phyloP scores from a whole-genome alignment of 176 grass and related monocot species.

The Pontederia paniculata region DNA sequence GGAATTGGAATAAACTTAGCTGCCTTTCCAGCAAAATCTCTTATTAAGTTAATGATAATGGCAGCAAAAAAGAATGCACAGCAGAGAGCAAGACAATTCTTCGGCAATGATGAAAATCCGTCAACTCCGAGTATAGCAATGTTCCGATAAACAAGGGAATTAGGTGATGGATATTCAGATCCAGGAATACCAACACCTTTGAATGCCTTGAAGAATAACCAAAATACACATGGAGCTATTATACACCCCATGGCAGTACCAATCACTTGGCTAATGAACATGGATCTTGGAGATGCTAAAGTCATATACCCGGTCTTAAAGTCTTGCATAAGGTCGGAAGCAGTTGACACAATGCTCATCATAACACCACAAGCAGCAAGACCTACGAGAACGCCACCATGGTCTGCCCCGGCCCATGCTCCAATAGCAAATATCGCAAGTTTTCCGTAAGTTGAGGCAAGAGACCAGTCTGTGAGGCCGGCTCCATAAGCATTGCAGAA shows the following conservation, averaged over 20 bases:
- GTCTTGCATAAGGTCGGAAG: slow-evolving; percentile 36
- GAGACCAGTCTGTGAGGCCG: slow-evolving; percentile 16
- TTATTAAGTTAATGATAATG: not conserved
- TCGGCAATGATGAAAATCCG: slow-evolving; percentile 6
- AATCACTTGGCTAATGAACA: slow-evolving; percentile 25
- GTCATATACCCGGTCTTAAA: slow-evolving; percentile 44
- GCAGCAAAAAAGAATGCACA: slow-evolving; percentile 1
- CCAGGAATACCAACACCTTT: slow-evolving; percentile 3
- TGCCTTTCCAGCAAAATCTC: not conserved
- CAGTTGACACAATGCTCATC: slow-evolving; percentile 19
- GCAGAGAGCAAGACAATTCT: slow-evolving; percentile 9
- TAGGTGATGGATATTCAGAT: not conserved
- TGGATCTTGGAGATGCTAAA: slow-evolving; percentile 26
- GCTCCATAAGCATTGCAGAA: slow-evolving; percentile 17
- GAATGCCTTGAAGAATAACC: slow-evolving; percentile 11
- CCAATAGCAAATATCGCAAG: slow-evolving; percentile 33
- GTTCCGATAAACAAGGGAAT: slow-evolving; percentile 7
- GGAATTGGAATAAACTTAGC: slow-evolving; percentile 7
- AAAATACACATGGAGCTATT: slow-evolving; percentile 7
- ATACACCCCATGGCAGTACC: slow-evolving; percentile 23
- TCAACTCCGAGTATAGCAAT: slow-evolving; percentile 5
- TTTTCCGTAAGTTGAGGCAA: slow-evolving; percentile 11
- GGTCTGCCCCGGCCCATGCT: slow-evolving; percentile 12
- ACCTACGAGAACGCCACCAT: slow-evolving; percentile 26
- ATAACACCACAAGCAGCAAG: slow-evolving; percentile 28